phyloP scores from a whole-genome alignment of 345 rosid genomes.

The Camelina sativa region DNA sequence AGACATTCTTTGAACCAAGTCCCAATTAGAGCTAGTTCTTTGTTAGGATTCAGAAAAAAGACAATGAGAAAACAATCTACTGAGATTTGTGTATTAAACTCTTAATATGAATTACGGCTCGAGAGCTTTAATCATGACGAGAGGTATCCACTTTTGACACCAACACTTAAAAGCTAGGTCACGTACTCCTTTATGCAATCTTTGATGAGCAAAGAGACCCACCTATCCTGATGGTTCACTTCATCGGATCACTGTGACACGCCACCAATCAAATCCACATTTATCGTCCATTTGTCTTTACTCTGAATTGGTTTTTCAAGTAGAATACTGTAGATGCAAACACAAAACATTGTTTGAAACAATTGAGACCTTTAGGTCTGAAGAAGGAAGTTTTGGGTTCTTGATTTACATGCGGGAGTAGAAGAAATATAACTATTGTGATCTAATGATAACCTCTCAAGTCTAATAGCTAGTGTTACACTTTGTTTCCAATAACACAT shows the following conservation, averaged over 20 bases:
- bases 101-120: neutral
- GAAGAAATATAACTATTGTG: slow-evolving; percentile 7
- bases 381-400: neutral
- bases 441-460: slow-evolving; percentile 24
- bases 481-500: slow-evolving; percentile 30
- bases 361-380: neutral
- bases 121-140: neutral
- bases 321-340: neutral
- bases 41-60: neutral
- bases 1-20: neutral
- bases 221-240: neutral
- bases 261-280: neutral
- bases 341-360: neutral
- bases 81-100: neutral
- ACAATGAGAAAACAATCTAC: neutral
- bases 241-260: neutral
- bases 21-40: neutral
- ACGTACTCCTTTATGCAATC: neutral
- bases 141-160: neutral
- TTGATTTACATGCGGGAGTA: slow-evolving; percentile 19
- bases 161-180: neutral
- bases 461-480: slow-evolving; percentile 32
- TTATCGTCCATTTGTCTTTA: no score
- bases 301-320: neutral
- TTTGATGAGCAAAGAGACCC: neutral